A percentile compares a stretch with the other conserved stretches of the same genome.
Conservation (phyloP, 2,329 filamentous ascomycete species). For the Aureobasidium melanogenum region DNA sequence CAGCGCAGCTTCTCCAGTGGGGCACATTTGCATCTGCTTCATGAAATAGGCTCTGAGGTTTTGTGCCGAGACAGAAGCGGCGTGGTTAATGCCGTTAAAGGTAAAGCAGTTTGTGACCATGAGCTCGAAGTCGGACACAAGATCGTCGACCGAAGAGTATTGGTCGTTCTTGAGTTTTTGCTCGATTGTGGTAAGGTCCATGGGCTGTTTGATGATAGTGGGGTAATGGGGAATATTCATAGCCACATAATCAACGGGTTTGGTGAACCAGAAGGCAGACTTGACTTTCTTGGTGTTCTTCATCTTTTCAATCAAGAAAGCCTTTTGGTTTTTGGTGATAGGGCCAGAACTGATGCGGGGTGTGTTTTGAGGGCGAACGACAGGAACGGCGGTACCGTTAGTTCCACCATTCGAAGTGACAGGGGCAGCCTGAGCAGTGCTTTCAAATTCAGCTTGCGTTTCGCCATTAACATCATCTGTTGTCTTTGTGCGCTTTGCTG, state of each 20-base stretch:
- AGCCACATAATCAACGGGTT: conserved; percentile 68
- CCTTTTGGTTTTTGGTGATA: conserved; percentile 52
- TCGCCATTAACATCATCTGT: conserved; percentile 36
- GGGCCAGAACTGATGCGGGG: conserved; percentile 30
- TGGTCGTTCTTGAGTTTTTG: conserved; percentile 61
- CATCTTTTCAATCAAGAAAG: conserved; percentile 56
- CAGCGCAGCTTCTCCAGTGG: conserved; percentile 48
- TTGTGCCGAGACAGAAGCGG: conserved; percentile 60
- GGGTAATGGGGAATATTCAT: conserved; percentile 69
- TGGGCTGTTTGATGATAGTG: conserved; percentile 63
- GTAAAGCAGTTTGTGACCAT: conserved; percentile 69
- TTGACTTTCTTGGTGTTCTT: conserved; percentile 80
- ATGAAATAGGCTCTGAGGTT: conserved; percentile 52
- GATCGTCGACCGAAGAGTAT: conserved; percentile 62
- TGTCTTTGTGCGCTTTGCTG: conserved; percentile 72
- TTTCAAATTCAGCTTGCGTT: conserved; percentile 17
- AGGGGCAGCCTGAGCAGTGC: conserved; percentile 14
- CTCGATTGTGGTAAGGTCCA: conserved; percentile 80
- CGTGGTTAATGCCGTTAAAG: conserved; percentile 77
- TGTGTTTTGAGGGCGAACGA: conserved; percentile 19
- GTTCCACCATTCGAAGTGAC: conserved; percentile 12
- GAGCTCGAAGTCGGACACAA: conserved; percentile 65
- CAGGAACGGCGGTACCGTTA: conserved; percentile 11
- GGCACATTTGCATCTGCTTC: conserved; percentile 52
- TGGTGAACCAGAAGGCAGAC: conserved; percentile 64